Conservation (phyloP, 1,284 basidiomycete genomes). For the Thelephora terrestris region DNA sequence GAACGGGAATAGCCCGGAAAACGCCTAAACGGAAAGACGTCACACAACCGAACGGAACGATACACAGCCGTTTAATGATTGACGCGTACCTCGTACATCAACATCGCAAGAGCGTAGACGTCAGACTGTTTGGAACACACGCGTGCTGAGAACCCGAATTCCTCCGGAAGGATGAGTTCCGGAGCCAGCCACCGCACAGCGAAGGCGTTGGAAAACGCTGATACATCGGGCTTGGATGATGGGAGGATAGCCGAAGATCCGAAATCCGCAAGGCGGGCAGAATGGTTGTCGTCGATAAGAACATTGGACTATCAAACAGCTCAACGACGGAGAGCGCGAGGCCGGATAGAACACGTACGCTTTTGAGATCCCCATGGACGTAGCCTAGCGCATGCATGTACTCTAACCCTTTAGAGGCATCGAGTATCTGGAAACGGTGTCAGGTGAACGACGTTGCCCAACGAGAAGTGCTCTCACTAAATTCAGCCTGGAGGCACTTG, state of each 20-base stretch:
- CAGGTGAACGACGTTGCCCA: neutral
- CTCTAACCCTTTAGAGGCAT: neutral
- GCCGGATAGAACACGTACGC: too few relatives aligned
- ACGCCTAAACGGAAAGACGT: neutral
- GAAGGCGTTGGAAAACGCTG: too few relatives aligned
- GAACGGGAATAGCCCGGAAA: neutral
- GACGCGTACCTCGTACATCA: neutral
- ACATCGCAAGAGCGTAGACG: neutral
- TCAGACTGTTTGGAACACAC: neutral
- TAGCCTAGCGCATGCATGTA: too few relatives aligned
- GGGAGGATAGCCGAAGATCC: neutral
- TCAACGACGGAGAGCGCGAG: too few relatives aligned
- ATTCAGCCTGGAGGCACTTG: slow-evolving; percentile 3
- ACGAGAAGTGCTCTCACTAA: slow-evolving; percentile 2
- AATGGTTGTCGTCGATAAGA: neutral
- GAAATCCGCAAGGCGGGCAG: neutral
- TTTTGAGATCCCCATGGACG: too few relatives aligned
- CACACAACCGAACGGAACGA: neutral
- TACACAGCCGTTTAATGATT: too few relatives aligned
- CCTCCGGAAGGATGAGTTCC: neutral
- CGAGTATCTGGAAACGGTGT: neutral
- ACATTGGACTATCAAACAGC: neutral
- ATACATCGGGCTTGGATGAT: neutral
- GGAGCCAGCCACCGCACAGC: neutral
- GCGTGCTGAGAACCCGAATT: too few relatives aligned